phyloP scores from a whole-genome alignment of 805 yeast genomes.

The Priceomyces carsonii region DNA sequence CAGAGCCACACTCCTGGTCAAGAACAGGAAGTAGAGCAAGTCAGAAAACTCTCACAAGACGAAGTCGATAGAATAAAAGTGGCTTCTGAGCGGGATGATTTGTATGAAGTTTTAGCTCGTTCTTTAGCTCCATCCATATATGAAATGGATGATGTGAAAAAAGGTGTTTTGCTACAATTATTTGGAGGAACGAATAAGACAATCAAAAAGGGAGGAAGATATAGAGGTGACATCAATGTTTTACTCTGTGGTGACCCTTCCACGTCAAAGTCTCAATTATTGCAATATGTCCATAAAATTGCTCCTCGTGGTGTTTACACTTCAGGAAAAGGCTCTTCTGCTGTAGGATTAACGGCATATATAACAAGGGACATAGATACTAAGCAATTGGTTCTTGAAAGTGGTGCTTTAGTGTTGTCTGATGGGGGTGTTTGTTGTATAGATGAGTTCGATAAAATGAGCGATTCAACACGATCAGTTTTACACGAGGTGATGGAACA shows the following conservation, averaged over 20 bases:
- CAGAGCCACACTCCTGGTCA: constrained; percentile 52
- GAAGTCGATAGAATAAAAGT: constrained; percentile 67
- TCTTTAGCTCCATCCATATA: constrained; percentile 96
- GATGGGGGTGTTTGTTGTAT: constrained; percentile 99
- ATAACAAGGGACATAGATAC: constrained; percentile 94
- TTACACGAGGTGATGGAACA: constrained; percentile 99
- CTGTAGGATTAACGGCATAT: constrained; percentile 98
- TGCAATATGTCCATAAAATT: constrained; percentile 94
- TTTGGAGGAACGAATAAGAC: constrained; percentile 95
- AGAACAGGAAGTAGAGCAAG: constrained; percentile 77
- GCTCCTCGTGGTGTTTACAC: constrained; percentile 98
- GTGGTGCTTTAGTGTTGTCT: constrained; percentile 93
- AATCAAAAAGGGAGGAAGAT: constrained; percentile 86
- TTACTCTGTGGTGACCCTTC: constrained; percentile 97
- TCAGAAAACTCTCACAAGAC: constrained; percentile 63
- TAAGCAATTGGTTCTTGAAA: constrained; percentile 86
- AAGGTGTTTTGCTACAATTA: constrained; percentile 87
- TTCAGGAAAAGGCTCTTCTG: constrained; percentile 98
- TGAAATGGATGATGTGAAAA: constrained; percentile 95
- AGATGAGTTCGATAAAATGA: constrained; percentile 98
- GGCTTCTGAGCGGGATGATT: constrained; percentile 67
- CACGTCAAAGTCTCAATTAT: constrained; percentile 90
- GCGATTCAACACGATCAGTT: constrained; percentile 90
- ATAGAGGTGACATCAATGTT: constrained; percentile 93
- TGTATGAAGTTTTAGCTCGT: constrained; percentile 83